Evolutionary conservation across 106 monocot species (phyloP), one percentile per base, ranked within the genome.

Genomic region (Phalaenopsis aphrodite): DNA sequence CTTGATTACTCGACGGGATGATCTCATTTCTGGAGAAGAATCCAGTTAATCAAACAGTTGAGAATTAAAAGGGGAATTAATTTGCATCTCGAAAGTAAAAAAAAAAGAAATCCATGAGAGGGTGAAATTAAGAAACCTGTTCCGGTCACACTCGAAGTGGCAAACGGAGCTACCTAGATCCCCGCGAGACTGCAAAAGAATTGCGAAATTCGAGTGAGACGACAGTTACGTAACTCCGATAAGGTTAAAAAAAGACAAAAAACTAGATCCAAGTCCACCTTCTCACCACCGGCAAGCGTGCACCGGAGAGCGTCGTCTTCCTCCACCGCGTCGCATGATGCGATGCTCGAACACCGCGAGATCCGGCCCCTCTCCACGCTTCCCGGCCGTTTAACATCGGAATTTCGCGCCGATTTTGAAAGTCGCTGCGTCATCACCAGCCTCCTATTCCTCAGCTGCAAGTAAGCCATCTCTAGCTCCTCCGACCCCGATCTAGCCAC

Each of bases 1-100:
- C 80, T 36, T 38, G 78, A 24, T 48, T 61, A 75, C 86, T 84
- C 15, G 82, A 84, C 0, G 82, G 84, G 1, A 84, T 75, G 56
- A 58, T 48, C 23, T 87, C 89, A 56, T 87, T 84, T 80, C 86
- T 87, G 39, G 52, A 82, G 37, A 73, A 39, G 68, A 84, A 65
- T 38, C 4, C 37, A 52, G 12, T 68, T 11, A 69, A 19, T 8
- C 72, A 79, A 75, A 47, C 3, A 80, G 11, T 8, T 38, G 69
- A 69, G 2, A 69, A 17, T 52, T 55, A 30, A 74, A 52, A 18
- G 74, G 18, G 16, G 43, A 8, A 18, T 38, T 71, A 2, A 75
- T 37, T 11, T 21, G 24, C 7, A 39, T 52, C 15, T 12, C 71
- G 41, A 15, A 14, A 39, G 4, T 15, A 66, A 3, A 30, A 41